A percentile compares a stretch with the other conserved stretches of the same genome.
Evolutionary conservation across 768 basidiomycete genomes (phyloP).

Genomic region (Clitopilus passeckerianus): DNA sequence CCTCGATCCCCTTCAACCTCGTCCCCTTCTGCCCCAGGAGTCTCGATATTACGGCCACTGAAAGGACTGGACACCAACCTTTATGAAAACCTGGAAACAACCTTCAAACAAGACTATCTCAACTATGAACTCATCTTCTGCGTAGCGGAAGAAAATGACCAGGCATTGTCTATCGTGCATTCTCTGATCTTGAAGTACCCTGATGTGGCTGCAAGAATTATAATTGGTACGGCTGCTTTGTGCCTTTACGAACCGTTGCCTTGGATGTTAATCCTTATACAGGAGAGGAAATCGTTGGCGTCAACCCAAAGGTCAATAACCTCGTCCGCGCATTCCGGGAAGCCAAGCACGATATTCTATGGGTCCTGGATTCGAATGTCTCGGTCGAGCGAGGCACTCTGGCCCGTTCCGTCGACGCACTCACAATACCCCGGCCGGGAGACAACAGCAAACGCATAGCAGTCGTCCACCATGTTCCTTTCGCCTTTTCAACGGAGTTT

Average conservation of each 20-base stretch:
- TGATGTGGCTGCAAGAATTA: slow-evolving; percentile 60
- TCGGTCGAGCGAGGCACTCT: slow-evolving; percentile 74
- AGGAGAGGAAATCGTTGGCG: slow-evolving; percentile 84
- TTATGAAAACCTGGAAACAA: slow-evolving; percentile 93
- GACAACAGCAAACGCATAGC: slow-evolving; percentile 47
- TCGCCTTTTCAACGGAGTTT: slow-evolving; percentile 68
- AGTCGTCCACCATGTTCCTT: slow-evolving; percentile 94
- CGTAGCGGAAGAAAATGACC: slow-evolving; percentile 84
- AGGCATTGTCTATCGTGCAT: slow-evolving; percentile 78
- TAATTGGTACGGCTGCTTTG: slow-evolving; percentile 63
- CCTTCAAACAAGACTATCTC: slow-evolving; percentile 87
- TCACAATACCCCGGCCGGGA: slow-evolving; percentile 35
- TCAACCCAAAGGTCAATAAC: slow-evolving; percentile 98
- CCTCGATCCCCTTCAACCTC: slow-evolving; percentile 57
- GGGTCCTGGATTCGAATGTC: slow-evolving; percentile 97
- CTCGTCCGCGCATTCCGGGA: slow-evolving; percentile 77
- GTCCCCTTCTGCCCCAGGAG: slow-evolving; percentile 66
- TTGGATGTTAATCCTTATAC: slow-evolving; percentile 2
- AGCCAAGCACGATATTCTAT: slow-evolving; percentile 86
- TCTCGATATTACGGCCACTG: slow-evolving; percentile 90
- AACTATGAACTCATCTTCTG: slow-evolving; percentile 90
- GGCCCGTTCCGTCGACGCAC: slow-evolving; percentile 77
- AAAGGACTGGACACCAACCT: slow-evolving; percentile 95
- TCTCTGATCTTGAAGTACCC: slow-evolving; percentile 80
- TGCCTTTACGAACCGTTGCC: neutral